Evolutionary conservation across 1,284 basidiomycete genomes (phyloP).

Genomic region (Chalciporus sp.): DNA sequence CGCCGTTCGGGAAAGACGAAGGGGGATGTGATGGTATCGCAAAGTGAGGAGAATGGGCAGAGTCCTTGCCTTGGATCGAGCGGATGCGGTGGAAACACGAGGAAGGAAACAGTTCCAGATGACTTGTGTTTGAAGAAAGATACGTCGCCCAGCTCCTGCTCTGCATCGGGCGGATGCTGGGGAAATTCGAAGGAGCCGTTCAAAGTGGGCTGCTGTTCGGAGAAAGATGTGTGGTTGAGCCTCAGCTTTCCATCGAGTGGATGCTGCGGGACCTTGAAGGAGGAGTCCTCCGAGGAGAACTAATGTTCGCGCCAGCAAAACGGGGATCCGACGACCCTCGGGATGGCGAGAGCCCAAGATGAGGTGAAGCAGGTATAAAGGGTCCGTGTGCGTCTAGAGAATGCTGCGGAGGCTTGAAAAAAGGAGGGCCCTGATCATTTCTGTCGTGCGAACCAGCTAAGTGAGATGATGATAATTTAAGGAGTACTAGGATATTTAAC

Average conservation of each 20-base stretch:
- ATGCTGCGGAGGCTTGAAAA: no score
- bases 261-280: neutral
- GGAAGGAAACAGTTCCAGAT: no score
- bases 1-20: neutral
- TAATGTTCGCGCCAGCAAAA: neutral
- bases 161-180: neutral
- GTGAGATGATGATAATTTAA: no score
- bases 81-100: no score
- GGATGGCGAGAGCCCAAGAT: neutral
- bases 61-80: no score
- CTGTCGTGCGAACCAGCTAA: no score
- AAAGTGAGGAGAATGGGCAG: no score
- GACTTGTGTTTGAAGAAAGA: neutral
- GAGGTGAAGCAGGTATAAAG: no score
- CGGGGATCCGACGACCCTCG: neutral
- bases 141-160: neutral
- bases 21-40: no score
- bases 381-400: no score
- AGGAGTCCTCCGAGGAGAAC: neutral
- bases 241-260: neutral
- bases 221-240: neutral
- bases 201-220: neutral
- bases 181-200: neutral
- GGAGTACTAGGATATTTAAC: no score
- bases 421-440: no score